Evolutionary conservation across 768 basidiomycete genomes (phyloP).

Genomic region (Cubamyces sp.): DNA sequence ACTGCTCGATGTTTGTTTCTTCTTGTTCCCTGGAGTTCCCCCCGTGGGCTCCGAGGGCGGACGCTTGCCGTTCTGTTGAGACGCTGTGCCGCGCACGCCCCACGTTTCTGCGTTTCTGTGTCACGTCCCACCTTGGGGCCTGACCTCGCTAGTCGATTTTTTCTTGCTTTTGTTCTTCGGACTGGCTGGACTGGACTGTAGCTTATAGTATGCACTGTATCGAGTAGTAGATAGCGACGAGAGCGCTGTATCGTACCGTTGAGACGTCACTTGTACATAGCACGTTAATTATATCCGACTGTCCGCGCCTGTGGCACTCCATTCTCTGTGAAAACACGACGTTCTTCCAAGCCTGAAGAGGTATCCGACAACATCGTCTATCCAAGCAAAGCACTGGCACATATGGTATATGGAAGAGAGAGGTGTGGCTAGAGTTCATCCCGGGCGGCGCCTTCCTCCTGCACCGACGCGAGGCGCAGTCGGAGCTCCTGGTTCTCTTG

Average conservation of each 20-base stretch:
- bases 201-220: conserved; percentile 20
- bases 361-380: too few species aligned
- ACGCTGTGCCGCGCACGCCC: conserved; percentile 22
- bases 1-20: not conserved
- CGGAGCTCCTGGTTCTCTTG: conserved; percentile 60
- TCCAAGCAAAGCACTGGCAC: too few species aligned
- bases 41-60: conserved; percentile 1
- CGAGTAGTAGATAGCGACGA: conserved; percentile 20
- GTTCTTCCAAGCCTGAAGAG: too few species aligned
- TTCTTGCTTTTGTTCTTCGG: not conserved
- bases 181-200: conserved; percentile 11
- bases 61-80: conserved; percentile 18
- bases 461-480: conserved; percentile 18
- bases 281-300: conserved; percentile 21
- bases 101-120: not conserved
- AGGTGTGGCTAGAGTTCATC: not conserved
- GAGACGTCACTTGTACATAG: conserved; percentile 23
- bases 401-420: not conserved
- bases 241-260: conserved; percentile 9
- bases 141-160: conserved; percentile 24
- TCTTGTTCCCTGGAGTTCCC: not conserved
- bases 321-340: too few species aligned
- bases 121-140: not conserved
- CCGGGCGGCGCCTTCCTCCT: conserved; percentile 1
- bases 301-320: not conserved